Percentiles rank a stretch among this genome's conserved stretches.
Evolutionary conservation across 2,329 filamentous ascomycete species (phyloP).

Genomic region (Trichoderma afroharzianum): DNA sequence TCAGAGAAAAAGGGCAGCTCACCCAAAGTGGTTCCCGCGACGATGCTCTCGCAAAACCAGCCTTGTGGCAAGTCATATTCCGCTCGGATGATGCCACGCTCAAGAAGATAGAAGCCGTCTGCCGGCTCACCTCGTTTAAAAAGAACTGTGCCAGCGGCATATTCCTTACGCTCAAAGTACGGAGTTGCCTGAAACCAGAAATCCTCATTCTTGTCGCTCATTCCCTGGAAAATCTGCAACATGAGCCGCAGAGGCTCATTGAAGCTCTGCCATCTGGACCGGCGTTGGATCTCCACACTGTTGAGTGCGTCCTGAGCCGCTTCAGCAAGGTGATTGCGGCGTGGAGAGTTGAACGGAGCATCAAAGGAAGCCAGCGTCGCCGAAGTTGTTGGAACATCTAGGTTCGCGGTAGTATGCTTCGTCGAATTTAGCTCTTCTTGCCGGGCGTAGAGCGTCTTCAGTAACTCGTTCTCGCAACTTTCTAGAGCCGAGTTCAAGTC

Average conservation of each 20-base stretch:
- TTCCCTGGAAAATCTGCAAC: slow-evolving; percentile 88
- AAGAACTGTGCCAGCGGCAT: slow-evolving; percentile 65
- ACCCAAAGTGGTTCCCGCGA: slow-evolving; percentile 90
- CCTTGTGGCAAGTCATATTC: slow-evolving; percentile 93
- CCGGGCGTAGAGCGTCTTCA: slow-evolving; percentile 73
- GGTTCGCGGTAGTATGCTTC: slow-evolving; percentile 41
- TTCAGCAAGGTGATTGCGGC: slow-evolving; percentile 70
- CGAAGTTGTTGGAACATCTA: slow-evolving; percentile 45
- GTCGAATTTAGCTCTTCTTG: slow-evolving; percentile 57
- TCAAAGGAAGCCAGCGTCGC: slow-evolving; percentile 35
- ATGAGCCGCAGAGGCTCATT: slow-evolving; percentile 88
- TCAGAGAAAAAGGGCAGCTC: slow-evolving; percentile 96
- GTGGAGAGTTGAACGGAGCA: slow-evolving; percentile 68
- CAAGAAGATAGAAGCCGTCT: slow-evolving; percentile 83
- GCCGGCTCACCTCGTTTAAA: slow-evolving; percentile 75
- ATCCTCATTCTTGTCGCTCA: slow-evolving; percentile 83
- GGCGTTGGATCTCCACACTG: slow-evolving; percentile 57
- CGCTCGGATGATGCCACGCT: slow-evolving; percentile 81
- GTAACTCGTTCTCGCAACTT: slow-evolving; percentile 88
- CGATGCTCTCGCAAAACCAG: slow-evolving; percentile 82
- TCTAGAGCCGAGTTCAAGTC: slow-evolving; percentile 92
- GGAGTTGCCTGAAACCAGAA: slow-evolving; percentile 83
- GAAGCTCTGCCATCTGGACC: slow-evolving; percentile 76
- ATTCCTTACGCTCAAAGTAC: slow-evolving; percentile 71
- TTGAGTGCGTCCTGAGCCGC: slow-evolving; percentile 74